phyloP scores from a whole-genome alignment of 2,329 filamentous ascomycete species.

The Monosporascus sp. region DNA sequence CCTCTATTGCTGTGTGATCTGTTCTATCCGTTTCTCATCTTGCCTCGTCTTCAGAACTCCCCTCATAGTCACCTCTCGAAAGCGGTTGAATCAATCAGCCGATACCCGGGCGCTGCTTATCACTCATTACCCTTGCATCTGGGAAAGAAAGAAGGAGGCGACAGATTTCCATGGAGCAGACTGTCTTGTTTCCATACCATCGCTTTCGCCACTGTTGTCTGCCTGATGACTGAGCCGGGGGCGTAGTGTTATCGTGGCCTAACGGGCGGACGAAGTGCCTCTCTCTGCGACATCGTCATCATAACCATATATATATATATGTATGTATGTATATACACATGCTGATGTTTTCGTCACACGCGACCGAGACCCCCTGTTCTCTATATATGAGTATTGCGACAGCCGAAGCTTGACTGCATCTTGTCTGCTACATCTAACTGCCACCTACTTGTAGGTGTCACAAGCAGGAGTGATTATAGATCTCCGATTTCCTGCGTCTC shows the following conservation, averaged over 20 bases:
- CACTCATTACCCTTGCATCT: not conserved
- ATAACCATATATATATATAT: not conserved
- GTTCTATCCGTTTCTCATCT: not conserved
- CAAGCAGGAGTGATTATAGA: not conserved
- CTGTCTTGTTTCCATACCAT: not conserved
- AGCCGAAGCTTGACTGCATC: not conserved
- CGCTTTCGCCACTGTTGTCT: not conserved
- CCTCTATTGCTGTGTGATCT: not conserved
- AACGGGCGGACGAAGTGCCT: not conserved
- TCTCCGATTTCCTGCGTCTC: constrained; percentile 8
- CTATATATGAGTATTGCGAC: not conserved
- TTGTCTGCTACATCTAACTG: not conserved
- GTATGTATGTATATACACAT: not conserved
- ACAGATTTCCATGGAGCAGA: not conserved
- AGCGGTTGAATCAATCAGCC: not conserved
- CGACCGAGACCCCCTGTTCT: not conserved
- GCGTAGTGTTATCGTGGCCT: not conserved
- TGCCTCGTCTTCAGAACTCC: not conserved
- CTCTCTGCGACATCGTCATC: too few relatives aligned
- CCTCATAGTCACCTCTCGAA: not conserved
- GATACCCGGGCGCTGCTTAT: not conserved
- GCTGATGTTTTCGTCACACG: not conserved
- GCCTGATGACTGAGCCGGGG: not conserved
- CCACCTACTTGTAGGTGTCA: not conserved
- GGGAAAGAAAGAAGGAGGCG: not conserved